These are phyloP conservation scores for Cudoniella acicularis DNA, from an alignment of 495 filamentous ascomycete genomes.

Conservation along the genomic window DNA sequence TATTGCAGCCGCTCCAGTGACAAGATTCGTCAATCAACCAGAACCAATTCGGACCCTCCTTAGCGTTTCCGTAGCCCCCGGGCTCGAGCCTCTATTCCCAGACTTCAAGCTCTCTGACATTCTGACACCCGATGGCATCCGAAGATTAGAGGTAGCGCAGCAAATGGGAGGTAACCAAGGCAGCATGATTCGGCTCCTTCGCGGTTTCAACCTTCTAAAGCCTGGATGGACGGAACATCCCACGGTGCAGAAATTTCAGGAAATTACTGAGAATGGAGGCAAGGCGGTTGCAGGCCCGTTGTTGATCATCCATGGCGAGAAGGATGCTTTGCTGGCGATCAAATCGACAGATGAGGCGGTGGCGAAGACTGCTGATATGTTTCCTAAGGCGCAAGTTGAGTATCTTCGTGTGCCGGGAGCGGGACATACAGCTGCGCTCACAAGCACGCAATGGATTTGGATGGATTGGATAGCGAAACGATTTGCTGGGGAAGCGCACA, in stretches of 20 bases:
- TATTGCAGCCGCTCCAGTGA: constrained; percentile 35
- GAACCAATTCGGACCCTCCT: constrained; percentile 16
- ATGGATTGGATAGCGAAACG: constrained; percentile 39
- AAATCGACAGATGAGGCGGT: constrained; percentile 27
- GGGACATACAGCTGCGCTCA: constrained; percentile 33
- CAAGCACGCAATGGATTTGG: constrained; percentile 35
- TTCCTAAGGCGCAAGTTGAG: constrained; percentile 29
- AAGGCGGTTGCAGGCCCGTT: constrained; percentile 39
- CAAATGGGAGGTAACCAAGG: not conserved
- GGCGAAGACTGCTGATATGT: constrained; percentile 31
- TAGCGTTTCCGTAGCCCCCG: not conserved
- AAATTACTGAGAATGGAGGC: constrained; percentile 24
- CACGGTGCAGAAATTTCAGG: constrained; percentile 23
- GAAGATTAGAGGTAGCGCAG: not conserved
- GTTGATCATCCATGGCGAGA: constrained; percentile 40
- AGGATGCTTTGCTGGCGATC: constrained; percentile 22
- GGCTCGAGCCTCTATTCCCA: constrained; percentile 11
- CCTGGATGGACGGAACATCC: constrained; percentile 22
- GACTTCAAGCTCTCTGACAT: constrained; percentile 9
- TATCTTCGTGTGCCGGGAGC: not conserved
- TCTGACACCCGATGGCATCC: constrained; percentile 1
- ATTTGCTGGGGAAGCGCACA: constrained; percentile 24
- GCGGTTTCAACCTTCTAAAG: constrained; percentile 21
- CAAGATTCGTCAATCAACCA: constrained; percentile 27
- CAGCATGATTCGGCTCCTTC: constrained; percentile 4